Evolutionary conservation across 129 eudicot species (phyloP).

Genomic region (Arctium lappa): DNA sequence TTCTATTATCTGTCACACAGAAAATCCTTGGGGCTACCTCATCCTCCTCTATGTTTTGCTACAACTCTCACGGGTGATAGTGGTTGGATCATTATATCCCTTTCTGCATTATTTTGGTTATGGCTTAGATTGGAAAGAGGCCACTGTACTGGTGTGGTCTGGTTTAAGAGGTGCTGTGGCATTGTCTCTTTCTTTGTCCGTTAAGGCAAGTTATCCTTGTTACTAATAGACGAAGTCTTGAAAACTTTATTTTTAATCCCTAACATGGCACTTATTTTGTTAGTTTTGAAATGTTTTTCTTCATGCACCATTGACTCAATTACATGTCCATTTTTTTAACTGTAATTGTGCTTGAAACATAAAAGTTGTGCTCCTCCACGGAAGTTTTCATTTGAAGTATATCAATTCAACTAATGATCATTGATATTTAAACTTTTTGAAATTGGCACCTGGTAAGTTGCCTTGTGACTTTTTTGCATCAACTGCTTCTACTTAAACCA

Average conservation of each 20-base stretch:
- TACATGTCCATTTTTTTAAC: neutral
- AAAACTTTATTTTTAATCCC: neutral
- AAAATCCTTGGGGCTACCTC: constrained; percentile 83
- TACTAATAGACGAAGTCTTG: neutral
- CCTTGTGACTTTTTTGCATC: neutral
- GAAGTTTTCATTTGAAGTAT: neutral
- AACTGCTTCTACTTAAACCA: neutral
- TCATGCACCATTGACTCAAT: neutral
- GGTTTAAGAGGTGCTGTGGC: constrained; percentile 98
- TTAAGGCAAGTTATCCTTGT: constrained; percentile 58
- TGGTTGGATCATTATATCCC: constrained; percentile 76
- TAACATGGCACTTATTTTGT: neutral
- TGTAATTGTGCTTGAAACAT: neutral
- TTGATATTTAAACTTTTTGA: neutral
- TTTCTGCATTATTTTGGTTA: constrained; percentile 73
- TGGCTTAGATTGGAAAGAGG: constrained; percentile 97
- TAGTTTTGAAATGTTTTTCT: neutral
- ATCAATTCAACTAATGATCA: neutral
- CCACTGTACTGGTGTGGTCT: constrained; percentile 76
- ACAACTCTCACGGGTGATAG: constrained; percentile 63
- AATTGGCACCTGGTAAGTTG: neutral
- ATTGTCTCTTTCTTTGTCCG: constrained; percentile 80
- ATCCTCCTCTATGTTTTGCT: constrained; percentile 71
- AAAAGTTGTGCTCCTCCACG: neutral
- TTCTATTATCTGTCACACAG: constrained; percentile 33